Evolutionary conservation across 805 yeast species (phyloP), one percentile per base, ranked within the genome.

Genomic region (Ogataea neopini): DNA sequence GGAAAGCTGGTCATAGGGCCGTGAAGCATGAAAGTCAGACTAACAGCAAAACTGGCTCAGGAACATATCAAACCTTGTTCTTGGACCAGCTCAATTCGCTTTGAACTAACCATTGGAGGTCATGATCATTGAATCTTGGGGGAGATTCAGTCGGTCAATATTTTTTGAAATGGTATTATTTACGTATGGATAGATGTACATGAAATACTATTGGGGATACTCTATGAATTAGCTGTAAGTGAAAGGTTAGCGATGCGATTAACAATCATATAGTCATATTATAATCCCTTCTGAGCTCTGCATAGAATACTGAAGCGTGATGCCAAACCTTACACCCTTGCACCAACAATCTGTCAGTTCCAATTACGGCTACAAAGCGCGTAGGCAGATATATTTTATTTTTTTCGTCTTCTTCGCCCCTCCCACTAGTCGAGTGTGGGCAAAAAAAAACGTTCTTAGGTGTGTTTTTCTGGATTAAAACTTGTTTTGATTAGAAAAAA

Each of bases 1-100:
- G 85, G 49, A 58, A 69, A 14, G 86, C 89, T 0, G 89, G 91
- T 1, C 71, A 63, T 22, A 33, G 59, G 6, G 91, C 89, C n/a
- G n/a, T 0, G 22, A 34, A 18, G 19, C 15, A n/a, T n/a, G n/a
- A n/a, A n/a, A n/a, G n/a, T n/a, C n/a, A n/a, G 15, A 15, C 8
- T n/a, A 6, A 6, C 6, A 30, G 34, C 14, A 6, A 9, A 8
- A 8, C 17, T 4, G 14, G 14, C 9, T 84, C 87, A 0, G 88
- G 87, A 1, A 58, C 79, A 0, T 83, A 83, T 58, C 65, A 70
- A 50, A 58, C 68, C 1, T 59, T 62, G 0, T 76, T 83, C 50
- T 45, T 83, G 26, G 86, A 83, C 55, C 58, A 54, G 22, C 48
- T 74, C 29, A 57, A 63, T 39, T 30, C 15, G 3, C 18, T n/a